Base-by-base conservation (phyloP, 148 eudicot species). In the Euryodendron excelsum region DNA sequence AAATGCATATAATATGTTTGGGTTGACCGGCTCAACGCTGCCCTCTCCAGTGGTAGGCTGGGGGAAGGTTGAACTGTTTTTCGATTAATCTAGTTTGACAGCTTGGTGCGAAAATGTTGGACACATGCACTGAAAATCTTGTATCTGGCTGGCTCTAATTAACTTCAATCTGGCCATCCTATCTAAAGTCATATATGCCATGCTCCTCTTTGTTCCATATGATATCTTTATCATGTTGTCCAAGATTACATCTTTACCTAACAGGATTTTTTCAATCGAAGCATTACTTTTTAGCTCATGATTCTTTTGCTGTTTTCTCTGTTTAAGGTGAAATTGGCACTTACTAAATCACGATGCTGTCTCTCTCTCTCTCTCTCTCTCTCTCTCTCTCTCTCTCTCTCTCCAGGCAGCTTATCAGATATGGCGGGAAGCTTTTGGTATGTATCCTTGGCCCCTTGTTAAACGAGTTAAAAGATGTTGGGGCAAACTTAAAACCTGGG, bases 361-460 rank as follows among this genome's bases (percentile, higher is more conserved):
- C 28, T 59, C 74, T 68, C 18, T 48, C 60, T 67, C 70, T 7
- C 5, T 55, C 18, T 21, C 28, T 59, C 74, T 68, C 18, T 48
- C 60, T 67, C 70, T 62, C 62, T 20, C 68, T 67, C 44, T 62
- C 52, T 72, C 37, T 72, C 25, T 34, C 9, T 76, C 41, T 73
- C 55, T 77, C 44, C 77, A 95, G 99, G 89, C 53, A 61, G 89
- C 97, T 66, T 96, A 96, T 87, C 88, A 79, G 78, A 67, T 83
- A 88, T 96, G 98, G 99, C 82, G 97, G 82, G 89, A 86, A 85
- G 73, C 87, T 69, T 96, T 90, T 80, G 69, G 72, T 55, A 85
- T 83, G 92, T 96, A 96, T 77, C 89, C 97, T 21, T 96, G 99
- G 99, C 66, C 93, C 60, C 91, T 96, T 63, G 92, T 96, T 67